Evolutionary conservation across 495 filamentous ascomycete genomes (phyloP).

Genomic region (Lasiosphaeris hirsuta): DNA sequence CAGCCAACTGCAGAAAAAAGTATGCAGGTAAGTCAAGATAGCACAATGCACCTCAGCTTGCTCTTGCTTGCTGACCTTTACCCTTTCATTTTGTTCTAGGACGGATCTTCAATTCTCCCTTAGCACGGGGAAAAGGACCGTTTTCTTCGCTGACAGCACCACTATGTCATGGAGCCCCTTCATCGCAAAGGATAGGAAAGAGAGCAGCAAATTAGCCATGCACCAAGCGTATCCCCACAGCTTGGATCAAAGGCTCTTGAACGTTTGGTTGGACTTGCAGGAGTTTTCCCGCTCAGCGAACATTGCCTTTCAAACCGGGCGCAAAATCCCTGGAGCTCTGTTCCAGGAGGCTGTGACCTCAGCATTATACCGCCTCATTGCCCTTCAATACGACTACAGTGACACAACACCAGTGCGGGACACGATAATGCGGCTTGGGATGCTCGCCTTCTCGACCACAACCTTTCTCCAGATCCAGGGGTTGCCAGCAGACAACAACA

Average conservation of each 20-base stretch:
- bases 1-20: conserved; percentile 18
- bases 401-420: background rate
- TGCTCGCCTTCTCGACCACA: conserved; percentile 20
- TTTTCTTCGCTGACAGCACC: conserved; percentile 8
- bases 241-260: conserved; percentile 6
- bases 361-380: conserved; percentile 20
- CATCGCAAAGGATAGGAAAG: background rate
- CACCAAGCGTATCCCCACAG: background rate
- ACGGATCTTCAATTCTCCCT: conserved; percentile 11
- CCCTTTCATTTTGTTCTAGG: background rate
- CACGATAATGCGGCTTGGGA: conserved; percentile 9
- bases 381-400: conserved; percentile 1
- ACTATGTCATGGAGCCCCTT: conserved; percentile 16
- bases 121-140: conserved; percentile 2
- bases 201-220: background rate
- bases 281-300: conserved; percentile 17
- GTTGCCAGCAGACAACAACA: conserved; percentile 2
- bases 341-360: conserved; percentile 17
- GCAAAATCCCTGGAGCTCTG: conserved; percentile 5
- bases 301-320: conserved; percentile 8
- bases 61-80: background rate
- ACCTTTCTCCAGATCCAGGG: conserved; percentile 14
- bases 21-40: conserved; percentile 11
- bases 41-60: too few species aligned
- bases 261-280: conserved; percentile 13